Evolutionary conservation across 2,329 filamentous ascomycete genomes (phyloP).

Genomic region (Beauveria sp.): DNA sequence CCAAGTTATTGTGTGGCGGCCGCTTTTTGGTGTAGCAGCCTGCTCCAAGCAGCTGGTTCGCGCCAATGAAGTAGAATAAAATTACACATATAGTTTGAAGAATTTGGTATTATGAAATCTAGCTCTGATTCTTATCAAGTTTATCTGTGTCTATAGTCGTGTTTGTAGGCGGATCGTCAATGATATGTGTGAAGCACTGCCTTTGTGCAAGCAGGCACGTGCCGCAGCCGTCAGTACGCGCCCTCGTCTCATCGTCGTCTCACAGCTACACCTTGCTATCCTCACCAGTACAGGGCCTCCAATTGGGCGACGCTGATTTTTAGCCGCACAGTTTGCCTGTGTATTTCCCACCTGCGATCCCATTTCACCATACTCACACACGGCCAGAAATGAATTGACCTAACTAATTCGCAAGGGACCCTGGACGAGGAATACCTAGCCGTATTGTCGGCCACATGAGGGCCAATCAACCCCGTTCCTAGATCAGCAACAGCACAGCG

Average conservation of each 20-base stretch:
- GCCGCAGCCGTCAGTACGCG: background rate
- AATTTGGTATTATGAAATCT: too few species aligned
- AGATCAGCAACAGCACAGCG: background rate
- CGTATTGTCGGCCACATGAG: background rate
- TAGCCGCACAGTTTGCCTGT: background rate
- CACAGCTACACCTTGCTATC: background rate
- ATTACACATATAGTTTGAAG: too few species aligned
- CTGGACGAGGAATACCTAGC: background rate
- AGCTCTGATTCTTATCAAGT: too few species aligned
- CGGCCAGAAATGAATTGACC: background rate
- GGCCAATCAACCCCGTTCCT: background rate
- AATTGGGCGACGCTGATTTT: background rate
- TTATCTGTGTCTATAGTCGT: too few species aligned
- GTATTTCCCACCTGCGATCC: background rate
- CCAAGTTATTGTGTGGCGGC: too few species aligned
- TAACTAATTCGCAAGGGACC: background rate
- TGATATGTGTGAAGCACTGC: too few species aligned
- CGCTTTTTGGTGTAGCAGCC: too few species aligned
- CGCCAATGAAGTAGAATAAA: too few species aligned
- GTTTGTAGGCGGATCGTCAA: too few species aligned
- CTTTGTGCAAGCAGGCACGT: constrained; percentile 6
- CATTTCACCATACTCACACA: background rate
- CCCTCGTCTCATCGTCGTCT: background rate
- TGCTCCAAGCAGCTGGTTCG: too few species aligned
- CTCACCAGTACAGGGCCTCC: background rate